Conservation (phyloP, 2,329 filamentous ascomycete genomes). For the Pseudopithomyces chartarum region DNA sequence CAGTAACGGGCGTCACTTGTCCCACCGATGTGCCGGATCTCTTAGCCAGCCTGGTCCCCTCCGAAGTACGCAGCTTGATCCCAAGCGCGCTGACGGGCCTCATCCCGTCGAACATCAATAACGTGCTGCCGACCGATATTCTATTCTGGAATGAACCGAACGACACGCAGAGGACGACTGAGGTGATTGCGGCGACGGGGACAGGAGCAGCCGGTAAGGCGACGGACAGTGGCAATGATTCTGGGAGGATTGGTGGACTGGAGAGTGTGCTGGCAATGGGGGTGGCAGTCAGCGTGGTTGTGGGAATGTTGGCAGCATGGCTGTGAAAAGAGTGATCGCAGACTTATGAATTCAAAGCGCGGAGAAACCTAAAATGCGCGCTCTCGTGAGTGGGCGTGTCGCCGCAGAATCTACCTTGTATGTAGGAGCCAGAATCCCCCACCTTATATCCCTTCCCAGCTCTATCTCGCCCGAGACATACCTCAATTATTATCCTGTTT, state of each 20-base stretch:
- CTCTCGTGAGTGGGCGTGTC: too few relatives aligned
- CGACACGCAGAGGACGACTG: neutral
- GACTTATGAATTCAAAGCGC: neutral
- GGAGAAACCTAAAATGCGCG: too few relatives aligned
- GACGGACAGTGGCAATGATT: conserved; percentile 1
- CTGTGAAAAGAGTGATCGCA: conserved; percentile 15
- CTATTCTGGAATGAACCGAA: neutral
- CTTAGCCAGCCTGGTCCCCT: conserved; percentile 5
- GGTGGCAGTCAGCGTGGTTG: conserved; percentile 12
- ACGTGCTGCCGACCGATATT: neutral
- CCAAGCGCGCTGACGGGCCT: neutral
- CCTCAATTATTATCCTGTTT: too few relatives aligned
- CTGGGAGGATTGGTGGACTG: conserved; percentile 3
- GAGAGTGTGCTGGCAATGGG: conserved; percentile 14
- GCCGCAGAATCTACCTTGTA: too few relatives aligned
- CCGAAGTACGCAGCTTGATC: neutral
- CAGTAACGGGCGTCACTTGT: conserved; percentile 10
- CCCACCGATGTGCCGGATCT: conserved; percentile 4
- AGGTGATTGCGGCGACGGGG: neutral
- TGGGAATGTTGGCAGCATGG: conserved; percentile 14
- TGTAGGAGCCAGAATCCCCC: too few relatives aligned
- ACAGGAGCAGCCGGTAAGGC: neutral
- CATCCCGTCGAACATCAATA: conserved; percentile 4
- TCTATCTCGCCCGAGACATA: too few relatives aligned
- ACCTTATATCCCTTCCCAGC: too few relatives aligned